These are phyloP conservation scores for Nitzschia palea DNA, from an alignment of 108 stramenopile genomes.

Conservation along the genomic window DNA sequence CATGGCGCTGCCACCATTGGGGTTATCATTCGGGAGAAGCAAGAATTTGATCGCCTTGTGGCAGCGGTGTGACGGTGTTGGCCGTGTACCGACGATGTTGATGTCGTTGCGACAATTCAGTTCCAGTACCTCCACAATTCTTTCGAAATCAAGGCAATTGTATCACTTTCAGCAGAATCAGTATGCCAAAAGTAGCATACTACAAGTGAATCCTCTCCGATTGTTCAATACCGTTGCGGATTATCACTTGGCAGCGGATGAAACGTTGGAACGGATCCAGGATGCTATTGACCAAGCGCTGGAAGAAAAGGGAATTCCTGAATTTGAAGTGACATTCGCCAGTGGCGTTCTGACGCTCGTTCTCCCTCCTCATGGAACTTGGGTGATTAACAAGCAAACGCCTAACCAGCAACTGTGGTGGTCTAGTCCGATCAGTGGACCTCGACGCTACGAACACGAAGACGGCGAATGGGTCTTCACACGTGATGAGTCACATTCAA, in stretches of 20 bases:
- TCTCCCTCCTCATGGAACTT: constrained; percentile 82
- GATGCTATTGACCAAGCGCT: constrained; percentile 82
- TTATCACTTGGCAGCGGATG: constrained; percentile 87
- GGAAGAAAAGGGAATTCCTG: constrained; percentile 57
- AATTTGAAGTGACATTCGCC: constrained; percentile 69
- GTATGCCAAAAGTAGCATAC: no score
- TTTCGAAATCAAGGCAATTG: no score
- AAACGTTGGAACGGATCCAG: constrained; percentile 83
- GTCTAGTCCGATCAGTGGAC: constrained; percentile 91
- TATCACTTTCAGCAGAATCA: no score
- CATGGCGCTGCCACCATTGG: no score
- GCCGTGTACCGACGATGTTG: no score
- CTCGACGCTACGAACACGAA: constrained; percentile 85
- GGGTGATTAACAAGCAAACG: constrained; percentile 97
- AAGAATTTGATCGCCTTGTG: no score
- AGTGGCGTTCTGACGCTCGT: constrained; percentile 75
- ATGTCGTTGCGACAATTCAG: no score
- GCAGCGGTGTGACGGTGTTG: no score
- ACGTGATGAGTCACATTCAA: constrained; percentile 47
- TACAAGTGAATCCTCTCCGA: no score
- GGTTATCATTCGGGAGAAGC: no score
- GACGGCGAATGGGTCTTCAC: constrained; percentile 71
- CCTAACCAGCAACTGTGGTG: constrained; percentile 93
- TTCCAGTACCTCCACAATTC: no score
- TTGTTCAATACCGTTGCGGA: constrained; percentile 67